A percentile compares a stretch with the other conserved stretches of the same genome.
Conservation (phyloP, 2,329 filamentous ascomycete species). For the Neonectria punicea region DNA sequence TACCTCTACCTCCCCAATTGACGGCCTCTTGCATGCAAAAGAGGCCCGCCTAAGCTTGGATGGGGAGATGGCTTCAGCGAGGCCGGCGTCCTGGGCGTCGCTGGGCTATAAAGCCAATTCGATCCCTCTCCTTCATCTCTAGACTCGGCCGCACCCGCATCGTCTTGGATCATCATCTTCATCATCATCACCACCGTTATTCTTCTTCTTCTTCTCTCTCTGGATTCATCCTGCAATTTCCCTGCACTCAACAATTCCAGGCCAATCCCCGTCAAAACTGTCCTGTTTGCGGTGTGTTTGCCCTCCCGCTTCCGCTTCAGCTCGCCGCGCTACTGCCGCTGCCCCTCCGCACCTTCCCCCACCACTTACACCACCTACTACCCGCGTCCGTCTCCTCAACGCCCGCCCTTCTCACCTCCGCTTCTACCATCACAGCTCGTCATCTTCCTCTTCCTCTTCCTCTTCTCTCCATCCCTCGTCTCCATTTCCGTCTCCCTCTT, state of each 20-base stretch:
- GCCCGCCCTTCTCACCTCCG: conserved; percentile 1
- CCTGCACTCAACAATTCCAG: background rate
- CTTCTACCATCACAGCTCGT: background rate
- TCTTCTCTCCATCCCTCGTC: background rate
- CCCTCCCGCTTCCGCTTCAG: conserved; percentile 14
- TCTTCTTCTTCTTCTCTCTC: background rate
- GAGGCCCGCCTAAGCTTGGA: conserved; percentile 9
- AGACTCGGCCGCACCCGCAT: background rate
- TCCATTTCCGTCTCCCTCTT: background rate
- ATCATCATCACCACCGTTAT: background rate
- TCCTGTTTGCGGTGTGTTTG: conserved; percentile 5
- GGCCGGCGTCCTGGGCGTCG: background rate
- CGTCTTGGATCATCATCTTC: conserved; percentile 6
- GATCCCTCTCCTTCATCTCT: conserved; percentile 7
- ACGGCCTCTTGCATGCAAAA: background rate
- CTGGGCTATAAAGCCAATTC: conserved; percentile 35
- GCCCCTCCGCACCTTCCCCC: conserved; percentile 16
- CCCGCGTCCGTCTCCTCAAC: background rate
- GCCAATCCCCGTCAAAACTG: background rate
- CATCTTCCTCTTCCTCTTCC: background rate
- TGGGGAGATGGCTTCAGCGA: conserved; percentile 30
- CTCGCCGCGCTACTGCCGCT: conserved; percentile 8
- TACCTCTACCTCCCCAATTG: background rate
- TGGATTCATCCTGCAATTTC: background rate
- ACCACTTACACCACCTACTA: conserved; percentile 16